These are phyloP conservation scores for Phytophthora melonis DNA, from an alignment of 352 stramenopile genomes.

Conservation along the genomic window DNA sequence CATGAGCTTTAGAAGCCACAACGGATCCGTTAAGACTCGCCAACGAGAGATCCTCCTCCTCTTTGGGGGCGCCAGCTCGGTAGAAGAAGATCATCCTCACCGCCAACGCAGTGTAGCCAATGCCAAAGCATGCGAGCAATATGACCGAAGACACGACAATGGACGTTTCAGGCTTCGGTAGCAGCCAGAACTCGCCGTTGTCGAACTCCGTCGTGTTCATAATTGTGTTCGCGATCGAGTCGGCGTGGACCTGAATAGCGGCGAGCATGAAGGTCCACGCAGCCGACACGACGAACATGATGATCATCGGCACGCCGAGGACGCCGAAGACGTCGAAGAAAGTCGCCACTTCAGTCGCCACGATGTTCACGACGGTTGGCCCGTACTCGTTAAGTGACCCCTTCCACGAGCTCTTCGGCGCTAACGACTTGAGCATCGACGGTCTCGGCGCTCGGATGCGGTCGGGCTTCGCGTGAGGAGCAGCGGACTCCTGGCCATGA, in stretches of 20 bases:
- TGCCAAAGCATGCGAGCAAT: slow-evolving; percentile 41
- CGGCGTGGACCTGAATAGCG: slow-evolving; percentile 51
- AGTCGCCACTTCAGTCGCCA: neutral
- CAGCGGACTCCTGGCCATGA: neutral
- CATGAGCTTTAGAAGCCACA: neutral
- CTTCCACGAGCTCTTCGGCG: neutral
- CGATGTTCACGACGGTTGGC: neutral
- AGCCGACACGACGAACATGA: slow-evolving; percentile 48
- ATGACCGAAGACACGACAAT: slow-evolving; percentile 36
- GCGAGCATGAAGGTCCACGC: slow-evolving; percentile 47
- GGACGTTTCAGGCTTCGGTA: slow-evolving; percentile 29
- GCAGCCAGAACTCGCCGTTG: slow-evolving; percentile 61
- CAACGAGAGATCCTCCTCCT: neutral
- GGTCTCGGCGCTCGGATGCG: neutral
- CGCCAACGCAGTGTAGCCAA: slow-evolving; percentile 48
- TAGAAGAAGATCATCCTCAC: slow-evolving; percentile 40
- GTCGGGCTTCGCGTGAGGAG: neutral
- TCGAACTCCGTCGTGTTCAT: slow-evolving; percentile 58
- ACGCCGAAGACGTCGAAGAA: slow-evolving; percentile 50
- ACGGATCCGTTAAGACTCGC: neutral
- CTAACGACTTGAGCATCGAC: neutral
- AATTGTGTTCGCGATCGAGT: slow-evolving; percentile 43
- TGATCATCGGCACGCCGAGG: slow-evolving; percentile 52
- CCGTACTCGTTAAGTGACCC: neutral
- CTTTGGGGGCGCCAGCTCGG: neutral